These are phyloP conservation scores for Cryptococcus sp. DNA, from an alignment of 1,284 basidiomycete species.

Conservation along the genomic window DNA sequence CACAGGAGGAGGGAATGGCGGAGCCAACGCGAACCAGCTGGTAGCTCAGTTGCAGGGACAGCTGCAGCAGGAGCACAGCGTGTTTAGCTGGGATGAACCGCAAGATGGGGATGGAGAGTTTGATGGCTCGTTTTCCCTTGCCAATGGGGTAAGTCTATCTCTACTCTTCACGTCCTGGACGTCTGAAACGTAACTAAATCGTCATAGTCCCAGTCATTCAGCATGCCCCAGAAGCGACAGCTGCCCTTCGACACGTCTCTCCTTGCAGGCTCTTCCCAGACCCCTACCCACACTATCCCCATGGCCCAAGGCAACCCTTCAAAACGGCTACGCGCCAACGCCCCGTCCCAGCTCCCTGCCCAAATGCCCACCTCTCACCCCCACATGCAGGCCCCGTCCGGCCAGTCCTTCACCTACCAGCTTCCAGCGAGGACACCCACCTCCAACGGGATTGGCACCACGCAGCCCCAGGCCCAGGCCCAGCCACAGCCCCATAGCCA, in stretches of 20 bases:
- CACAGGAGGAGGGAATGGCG: neutral
- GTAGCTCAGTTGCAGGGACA: conserved; percentile 5
- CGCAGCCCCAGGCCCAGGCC: neutral
- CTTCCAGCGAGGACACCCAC: neutral
- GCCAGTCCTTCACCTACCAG: neutral
- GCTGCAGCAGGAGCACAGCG: conserved; percentile 10
- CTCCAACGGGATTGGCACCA: neutral
- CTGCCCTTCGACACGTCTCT: conserved; percentile 19
- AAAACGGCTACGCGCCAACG: conserved; percentile 14
- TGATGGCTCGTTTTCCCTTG: conserved; percentile 28
- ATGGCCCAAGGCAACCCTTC: conserved; percentile 17
- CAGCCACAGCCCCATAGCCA: neutral
- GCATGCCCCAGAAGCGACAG: conserved; percentile 16
- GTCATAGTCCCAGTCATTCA: conserved; percentile 11
- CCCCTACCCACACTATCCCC: conserved; percentile 10
- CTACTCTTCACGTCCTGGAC: too few relatives aligned
- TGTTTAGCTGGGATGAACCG: conserved; percentile 12
- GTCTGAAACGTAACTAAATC: neutral
- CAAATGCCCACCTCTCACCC: conserved; percentile 1
- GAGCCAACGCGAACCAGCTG: conserved; percentile 1
- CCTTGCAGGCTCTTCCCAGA: conserved; percentile 3
- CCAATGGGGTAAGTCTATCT: conserved; percentile 26
- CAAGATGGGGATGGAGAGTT: conserved; percentile 23
- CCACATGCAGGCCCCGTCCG: neutral
- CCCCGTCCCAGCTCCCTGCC: neutral